Conservation (phyloP, 371 early-diverging fungal species). For the Umbelopsis sp. region DNA sequence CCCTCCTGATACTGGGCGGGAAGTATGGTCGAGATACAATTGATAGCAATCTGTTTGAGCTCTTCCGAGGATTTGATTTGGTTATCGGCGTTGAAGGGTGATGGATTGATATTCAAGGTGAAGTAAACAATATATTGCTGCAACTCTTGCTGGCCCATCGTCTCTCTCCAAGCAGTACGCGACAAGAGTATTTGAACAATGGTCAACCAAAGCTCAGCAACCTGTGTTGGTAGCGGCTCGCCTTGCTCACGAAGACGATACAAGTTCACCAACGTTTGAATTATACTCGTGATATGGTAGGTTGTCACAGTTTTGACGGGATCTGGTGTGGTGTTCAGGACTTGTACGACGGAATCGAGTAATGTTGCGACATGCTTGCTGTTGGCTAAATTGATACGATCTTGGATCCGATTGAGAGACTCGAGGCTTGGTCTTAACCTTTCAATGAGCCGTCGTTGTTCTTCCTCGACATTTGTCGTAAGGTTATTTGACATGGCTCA, state of each 20-base stretch:
- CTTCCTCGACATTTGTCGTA: conserved; percentile 2
- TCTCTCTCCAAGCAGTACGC: not conserved
- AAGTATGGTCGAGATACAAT: conserved; percentile 38
- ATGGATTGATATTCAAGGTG: conserved; percentile 11
- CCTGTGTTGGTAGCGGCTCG: not conserved
- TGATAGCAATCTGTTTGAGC: conserved; percentile 35
- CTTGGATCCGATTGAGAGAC: conserved; percentile 2
- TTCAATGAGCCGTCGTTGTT: not conserved
- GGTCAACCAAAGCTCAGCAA: conserved; percentile 2
- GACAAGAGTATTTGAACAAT: conserved; percentile 5
- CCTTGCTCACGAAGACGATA: conserved; percentile 9
- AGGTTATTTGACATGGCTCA: not conserved
- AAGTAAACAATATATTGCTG: conserved; percentile 9
- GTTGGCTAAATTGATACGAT: conserved; percentile 7
- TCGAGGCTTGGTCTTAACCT: not conserved
- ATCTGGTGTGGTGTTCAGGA: not conserved
- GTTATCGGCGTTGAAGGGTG: conserved; percentile 1
- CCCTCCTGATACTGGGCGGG: conserved; percentile 29
- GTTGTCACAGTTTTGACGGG: not conserved
- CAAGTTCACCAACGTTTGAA: not conserved
- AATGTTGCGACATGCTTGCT: not conserved
- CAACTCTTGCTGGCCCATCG: not conserved
- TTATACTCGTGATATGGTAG: conserved; percentile 1
- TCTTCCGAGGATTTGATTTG: conserved; percentile 35
- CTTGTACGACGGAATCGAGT: not conserved